Conservation (phyloP, 257 asterid species). For the Nyctanthes arbortristis region DNA sequence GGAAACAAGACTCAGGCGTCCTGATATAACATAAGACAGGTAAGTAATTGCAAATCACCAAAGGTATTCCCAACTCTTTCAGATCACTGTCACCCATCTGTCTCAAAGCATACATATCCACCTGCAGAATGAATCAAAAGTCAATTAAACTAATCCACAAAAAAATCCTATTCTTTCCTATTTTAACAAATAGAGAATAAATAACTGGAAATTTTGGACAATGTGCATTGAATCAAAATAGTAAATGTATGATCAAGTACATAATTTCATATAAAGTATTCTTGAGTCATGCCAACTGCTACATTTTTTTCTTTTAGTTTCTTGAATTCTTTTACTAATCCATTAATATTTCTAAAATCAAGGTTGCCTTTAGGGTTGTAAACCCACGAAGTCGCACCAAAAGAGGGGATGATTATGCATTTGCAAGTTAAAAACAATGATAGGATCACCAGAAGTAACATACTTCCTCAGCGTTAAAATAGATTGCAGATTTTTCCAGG, state of each 20-base stretch:
- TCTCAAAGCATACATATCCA: conserved; percentile 86
- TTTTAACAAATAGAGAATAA: not conserved
- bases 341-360: not conserved
- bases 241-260: not conserved
- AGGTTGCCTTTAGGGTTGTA: not conserved
- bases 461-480: conserved; percentile 95
- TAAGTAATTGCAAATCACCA: conserved; percentile 51
- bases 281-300: not conserved
- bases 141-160: not conserved
- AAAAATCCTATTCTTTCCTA: not conserved
- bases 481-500: conserved; percentile 71
- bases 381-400: not conserved
- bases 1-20: too few relatives aligned
- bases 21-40: conserved; percentile 12
- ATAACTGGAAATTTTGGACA: not conserved
- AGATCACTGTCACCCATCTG: conserved; percentile 91
- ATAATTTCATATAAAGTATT: not conserved
- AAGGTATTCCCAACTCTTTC: conserved; percentile 88
- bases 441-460: conserved; percentile 24
- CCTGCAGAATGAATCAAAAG: conserved; percentile 57
- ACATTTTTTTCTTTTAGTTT: not conserved
- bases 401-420: not conserved
- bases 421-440: conserved; percentile 16
- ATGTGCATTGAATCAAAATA: conserved; percentile 5
- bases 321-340: too few relatives aligned